Percentiles rank a stretch among this genome's conserved stretches.
Evolutionary conservation across 2,329 filamentous ascomycete genomes (phyloP).

Genomic region (Chaetomiaceae sp.): DNA sequence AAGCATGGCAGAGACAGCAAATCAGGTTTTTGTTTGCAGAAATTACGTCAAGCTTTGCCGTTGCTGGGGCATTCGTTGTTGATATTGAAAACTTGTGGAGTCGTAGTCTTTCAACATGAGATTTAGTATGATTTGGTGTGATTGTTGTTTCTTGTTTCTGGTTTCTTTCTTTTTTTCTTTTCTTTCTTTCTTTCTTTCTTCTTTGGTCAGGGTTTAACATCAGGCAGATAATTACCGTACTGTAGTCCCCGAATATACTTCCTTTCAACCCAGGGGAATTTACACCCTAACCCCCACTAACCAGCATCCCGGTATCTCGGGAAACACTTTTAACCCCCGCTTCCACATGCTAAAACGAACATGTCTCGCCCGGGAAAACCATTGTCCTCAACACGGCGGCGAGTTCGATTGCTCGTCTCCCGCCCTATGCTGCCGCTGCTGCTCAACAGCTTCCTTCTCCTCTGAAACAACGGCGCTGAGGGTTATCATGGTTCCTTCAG

Average conservation of each 20-base stretch:
- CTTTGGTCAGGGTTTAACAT: no score
- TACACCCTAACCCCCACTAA: not conserved
- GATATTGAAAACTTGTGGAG: not conserved
- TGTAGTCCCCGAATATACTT: no score
- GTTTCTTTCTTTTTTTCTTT: no score
- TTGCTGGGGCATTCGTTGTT: not conserved
- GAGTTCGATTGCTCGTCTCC: not conserved
- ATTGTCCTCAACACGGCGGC: constrained; percentile 9
- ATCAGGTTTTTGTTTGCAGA: not conserved
- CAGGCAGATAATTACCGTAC: no score
- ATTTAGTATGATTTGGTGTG: no score
- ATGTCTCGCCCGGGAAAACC: constrained; percentile 19
- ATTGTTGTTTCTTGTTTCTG: no score
- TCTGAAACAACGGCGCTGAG: not conserved
- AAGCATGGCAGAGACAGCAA: not conserved
- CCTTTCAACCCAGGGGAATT: no score
- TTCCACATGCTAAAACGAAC: no score
- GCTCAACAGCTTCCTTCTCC: not conserved
- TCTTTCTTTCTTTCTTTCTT: no score
- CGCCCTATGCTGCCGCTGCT: not conserved
- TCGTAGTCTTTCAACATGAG: no score
- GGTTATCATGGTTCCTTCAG: not conserved
- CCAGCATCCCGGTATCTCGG: not conserved
- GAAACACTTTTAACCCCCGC: not conserved
- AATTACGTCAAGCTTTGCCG: not conserved